Conservation (phyloP, 2,329 filamentous ascomycete genomes). For the Penicillium digitatum region DNA sequence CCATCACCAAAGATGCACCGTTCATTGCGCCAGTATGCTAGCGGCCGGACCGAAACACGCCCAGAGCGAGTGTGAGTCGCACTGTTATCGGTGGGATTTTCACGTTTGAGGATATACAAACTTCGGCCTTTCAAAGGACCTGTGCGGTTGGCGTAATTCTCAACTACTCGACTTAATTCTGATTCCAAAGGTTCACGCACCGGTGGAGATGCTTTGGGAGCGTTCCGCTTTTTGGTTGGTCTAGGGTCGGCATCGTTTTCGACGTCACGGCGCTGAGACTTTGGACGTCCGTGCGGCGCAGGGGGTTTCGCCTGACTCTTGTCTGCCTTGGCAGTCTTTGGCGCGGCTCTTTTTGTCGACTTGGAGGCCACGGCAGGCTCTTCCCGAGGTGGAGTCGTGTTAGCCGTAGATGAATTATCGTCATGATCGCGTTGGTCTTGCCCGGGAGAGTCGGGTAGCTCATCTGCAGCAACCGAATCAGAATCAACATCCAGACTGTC, state of each 20-base stretch:
- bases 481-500: slow-evolving; percentile 23
- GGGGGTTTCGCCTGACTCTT: slow-evolving; percentile 22
- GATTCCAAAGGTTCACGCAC: slow-evolving; percentile 30
- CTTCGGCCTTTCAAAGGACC: slow-evolving; percentile 48
- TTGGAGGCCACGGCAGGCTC: slow-evolving; percentile 17
- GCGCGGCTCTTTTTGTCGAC: slow-evolving; percentile 16
- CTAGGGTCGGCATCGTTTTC: slow-evolving; percentile 24
- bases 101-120: slow-evolving; percentile 50
- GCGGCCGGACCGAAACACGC: slow-evolving; percentile 69
- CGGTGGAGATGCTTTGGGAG: slow-evolving; percentile 21
- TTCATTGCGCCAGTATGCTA: slow-evolving; percentile 86
- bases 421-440: slow-evolving; percentile 19
- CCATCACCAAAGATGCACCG: slow-evolving; percentile 65
- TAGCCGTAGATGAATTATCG: slow-evolving; percentile 15
- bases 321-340: slow-evolving; percentile 17
- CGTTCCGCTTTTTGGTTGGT: slow-evolving; percentile 33
- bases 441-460: slow-evolving; percentile 7
- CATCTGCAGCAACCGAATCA: slow-evolving; percentile 16
- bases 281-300: slow-evolving; percentile 32
- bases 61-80: slow-evolving; percentile 69
- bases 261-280: slow-evolving; percentile 21
- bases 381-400: slow-evolving; percentile 10
- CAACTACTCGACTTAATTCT: slow-evolving; percentile 42
- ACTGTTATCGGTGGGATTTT: slow-evolving; percentile 51
- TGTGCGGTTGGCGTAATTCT: slow-evolving; percentile 42